Base-by-base conservation (phyloP, 2,329 filamentous ascomycete genomes). In the Fusarium tjaetaba region DNA sequence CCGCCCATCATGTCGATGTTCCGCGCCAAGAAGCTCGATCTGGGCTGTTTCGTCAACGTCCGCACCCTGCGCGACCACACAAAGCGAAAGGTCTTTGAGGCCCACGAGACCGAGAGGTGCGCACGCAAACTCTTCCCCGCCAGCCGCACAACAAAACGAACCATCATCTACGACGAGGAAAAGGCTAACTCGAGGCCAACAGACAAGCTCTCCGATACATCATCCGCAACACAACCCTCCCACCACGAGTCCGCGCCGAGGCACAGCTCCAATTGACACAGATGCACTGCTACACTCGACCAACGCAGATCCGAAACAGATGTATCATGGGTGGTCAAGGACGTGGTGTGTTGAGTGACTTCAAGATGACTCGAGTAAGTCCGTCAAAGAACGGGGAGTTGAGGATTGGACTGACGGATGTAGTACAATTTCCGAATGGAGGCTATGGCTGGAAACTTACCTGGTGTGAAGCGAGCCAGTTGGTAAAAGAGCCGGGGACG, bases 241-340 rank as follows among this genome's bases (percentile, higher is more conserved):
- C 95, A 4, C 87, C 91, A 63, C 90, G 95, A 79, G 91, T 93
- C 58, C 93, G 97, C 79, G 94, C 94, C 71, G 93, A 97, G 82
- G 96, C 96, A 46, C 96, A 98, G 86, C 90, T 99, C 64, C 92
- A 98, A 85, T 88, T 99, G 75, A 91, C 93, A 7, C 93, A 97
- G 85, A 98, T 98, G 96, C 95, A 98, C 86, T 91, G 90, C 86
- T 98, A 98, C 85, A 98, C 96, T 41, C 89, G 95, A 70, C 91
- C 94, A 66, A 97, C 96, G 56, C 95, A 98, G 87, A 95, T 99
- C 82, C 92, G 93, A 82, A 98, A 98, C 85, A 88, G 96, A 76
- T 99, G 96, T 86, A 92, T 97, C 60, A 89, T 96, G 81, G 95
- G 95, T 75, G 96, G 96, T n/a, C 95, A 94, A 82, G 92, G 92